A percentile compares a stretch with the other conserved stretches of the same genome.
These are phyloP conservation scores for Silene latifolia DNA, from an alignment of 148 eudicot genomes.

Conservation along the genomic window DNA sequence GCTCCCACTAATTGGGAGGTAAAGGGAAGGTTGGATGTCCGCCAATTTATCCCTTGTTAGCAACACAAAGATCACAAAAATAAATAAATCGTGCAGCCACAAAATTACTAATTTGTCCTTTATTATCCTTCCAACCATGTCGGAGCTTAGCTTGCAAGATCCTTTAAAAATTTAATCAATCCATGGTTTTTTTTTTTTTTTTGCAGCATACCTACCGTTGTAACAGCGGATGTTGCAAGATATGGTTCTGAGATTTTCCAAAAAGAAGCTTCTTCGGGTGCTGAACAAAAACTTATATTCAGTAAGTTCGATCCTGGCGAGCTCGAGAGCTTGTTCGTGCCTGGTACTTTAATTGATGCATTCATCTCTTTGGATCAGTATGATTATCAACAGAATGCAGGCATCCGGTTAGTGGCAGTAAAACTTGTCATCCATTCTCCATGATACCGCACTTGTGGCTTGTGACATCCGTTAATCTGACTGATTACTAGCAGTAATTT, in stretches of 20 bases:
- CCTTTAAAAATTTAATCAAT: not conserved
- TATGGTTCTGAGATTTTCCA: slow-evolving; percentile 68
- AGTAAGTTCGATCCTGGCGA: slow-evolving; percentile 66
- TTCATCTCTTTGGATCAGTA: slow-evolving; percentile 66
- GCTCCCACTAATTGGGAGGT: no score
- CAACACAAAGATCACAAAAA: no score
- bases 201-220: slow-evolving; percentile 70
- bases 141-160: not conserved
- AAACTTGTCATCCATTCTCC: slow-evolving; percentile 55
- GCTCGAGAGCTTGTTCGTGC: slow-evolving; percentile 51
- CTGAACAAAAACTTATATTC: slow-evolving; percentile 49
- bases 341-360: slow-evolving; percentile 59
- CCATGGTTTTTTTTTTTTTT: slow-evolving; percentile 14
- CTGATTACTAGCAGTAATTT: not conserved
- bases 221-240: slow-evolving; percentile 43
- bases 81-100: no score
- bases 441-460: slow-evolving; percentile 21
- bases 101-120: no score
- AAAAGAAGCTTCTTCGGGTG: slow-evolving; percentile 47
- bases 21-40: no score
- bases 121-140: no score
- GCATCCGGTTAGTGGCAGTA: slow-evolving; percentile 80
- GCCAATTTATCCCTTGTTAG: no score
- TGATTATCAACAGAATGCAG: slow-evolving; percentile 75
- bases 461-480: not conserved